A percentile compares a stretch with the other conserved stretches of the same genome.
Conservation (phyloP, 2,329 filamentous ascomycete species). For the Cladosporium oxysporum region DNA sequence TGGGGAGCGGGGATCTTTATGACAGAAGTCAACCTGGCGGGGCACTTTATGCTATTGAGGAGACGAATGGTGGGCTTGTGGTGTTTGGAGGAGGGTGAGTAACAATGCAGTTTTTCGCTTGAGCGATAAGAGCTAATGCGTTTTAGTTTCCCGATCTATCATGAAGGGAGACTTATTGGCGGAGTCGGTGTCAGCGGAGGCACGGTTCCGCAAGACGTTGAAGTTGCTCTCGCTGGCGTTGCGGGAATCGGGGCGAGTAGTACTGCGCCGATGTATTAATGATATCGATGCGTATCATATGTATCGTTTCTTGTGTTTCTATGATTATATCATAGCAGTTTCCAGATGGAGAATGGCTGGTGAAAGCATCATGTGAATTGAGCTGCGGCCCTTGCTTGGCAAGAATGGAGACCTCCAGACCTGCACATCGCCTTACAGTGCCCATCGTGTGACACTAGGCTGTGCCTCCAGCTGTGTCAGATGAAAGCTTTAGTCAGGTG, state of each 20-base stretch:
- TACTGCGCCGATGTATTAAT: neutral
- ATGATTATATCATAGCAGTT: neutral
- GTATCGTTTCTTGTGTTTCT: neutral
- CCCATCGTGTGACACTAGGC: neutral
- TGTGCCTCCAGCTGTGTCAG: neutral
- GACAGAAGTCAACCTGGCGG: constrained; percentile 28
- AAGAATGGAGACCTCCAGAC: neutral
- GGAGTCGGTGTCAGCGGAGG: constrained; percentile 35
- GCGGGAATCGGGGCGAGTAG: constrained; percentile 21
- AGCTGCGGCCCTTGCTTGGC: neutral
- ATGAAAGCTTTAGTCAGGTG: neutral
- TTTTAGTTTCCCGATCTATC: constrained; percentile 25
- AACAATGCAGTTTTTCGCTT: neutral
- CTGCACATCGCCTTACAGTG: neutral
- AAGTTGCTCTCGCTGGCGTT: constrained; percentile 22
- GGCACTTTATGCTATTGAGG: constrained; percentile 28
- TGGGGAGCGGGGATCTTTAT: constrained; percentile 28
- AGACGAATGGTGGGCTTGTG: constrained; percentile 34
- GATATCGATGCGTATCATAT: neutral
- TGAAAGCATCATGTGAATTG: neutral
- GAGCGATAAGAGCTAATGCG: neutral
- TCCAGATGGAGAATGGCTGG: neutral
- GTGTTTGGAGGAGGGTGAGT: constrained; percentile 32
- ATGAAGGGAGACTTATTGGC: constrained; percentile 31
- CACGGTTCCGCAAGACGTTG: constrained; percentile 32